These are phyloP conservation scores for Jaapia argillacea DNA, from an alignment of 768 basidiomycete species.

Conservation along the genomic window DNA sequence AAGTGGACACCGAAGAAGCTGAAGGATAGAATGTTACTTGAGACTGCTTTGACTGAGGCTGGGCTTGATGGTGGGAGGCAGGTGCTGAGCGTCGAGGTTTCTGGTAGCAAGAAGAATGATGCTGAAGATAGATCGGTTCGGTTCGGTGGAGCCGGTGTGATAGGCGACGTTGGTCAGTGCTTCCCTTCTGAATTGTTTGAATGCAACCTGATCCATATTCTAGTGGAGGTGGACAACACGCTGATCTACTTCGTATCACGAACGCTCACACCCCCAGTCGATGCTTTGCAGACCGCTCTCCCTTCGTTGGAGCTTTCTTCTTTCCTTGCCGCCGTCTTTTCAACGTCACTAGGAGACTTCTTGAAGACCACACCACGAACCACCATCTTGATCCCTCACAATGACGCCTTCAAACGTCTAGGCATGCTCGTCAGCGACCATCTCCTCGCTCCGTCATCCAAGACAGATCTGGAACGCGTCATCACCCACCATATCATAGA, in stretches of 20 bases:
- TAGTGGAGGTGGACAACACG: constrained; percentile 68
- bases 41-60: constrained; percentile 65
- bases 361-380: constrained; percentile 57
- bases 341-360: constrained; percentile 69
- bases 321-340: constrained; percentile 86
- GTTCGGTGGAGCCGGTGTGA: constrained; percentile 77
- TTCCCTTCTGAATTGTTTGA: neutral
- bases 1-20: constrained; percentile 65
- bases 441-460: constrained; percentile 70
- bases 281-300: constrained; percentile 72
- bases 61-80: constrained; percentile 65
- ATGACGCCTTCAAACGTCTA: constrained; percentile 79
- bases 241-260: constrained; percentile 86
- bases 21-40: constrained; percentile 61
- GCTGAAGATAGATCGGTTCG: constrained; percentile 43
- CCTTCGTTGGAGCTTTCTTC: constrained; percentile 80
- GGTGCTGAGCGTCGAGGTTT: constrained; percentile 61
- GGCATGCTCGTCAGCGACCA: constrained; percentile 81
- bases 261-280: constrained; percentile 73
- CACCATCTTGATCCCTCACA: constrained; percentile 81
- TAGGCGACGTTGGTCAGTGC: constrained; percentile 65
- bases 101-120: constrained; percentile 35
- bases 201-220: constrained; percentile 4
- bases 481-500: constrained; percentile 82
- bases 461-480: constrained; percentile 71